Conservation (phyloP, 257 asterid species). For the Vinca minor region DNA sequence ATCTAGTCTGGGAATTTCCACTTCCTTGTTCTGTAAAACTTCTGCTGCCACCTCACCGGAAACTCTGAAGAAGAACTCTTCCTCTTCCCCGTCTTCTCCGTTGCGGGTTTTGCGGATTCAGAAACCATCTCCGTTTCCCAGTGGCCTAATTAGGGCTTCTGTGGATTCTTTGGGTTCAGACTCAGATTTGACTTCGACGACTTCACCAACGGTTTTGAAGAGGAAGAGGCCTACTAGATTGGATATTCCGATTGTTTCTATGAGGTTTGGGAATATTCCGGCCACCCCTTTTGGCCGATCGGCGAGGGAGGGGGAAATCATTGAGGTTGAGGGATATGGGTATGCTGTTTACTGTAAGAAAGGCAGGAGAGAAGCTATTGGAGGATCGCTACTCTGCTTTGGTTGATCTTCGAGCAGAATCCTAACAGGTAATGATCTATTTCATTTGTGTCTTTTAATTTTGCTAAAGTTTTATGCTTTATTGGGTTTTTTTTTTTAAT, state of each 20-base stretch:
- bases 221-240: slow-evolving; percentile 35
- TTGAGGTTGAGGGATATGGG: slow-evolving; percentile 68
- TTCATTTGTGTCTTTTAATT: not conserved
- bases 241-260: slow-evolving; percentile 29
- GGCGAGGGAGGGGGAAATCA: slow-evolving; percentile 24
- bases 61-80: slow-evolving; percentile 20
- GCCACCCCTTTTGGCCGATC: slow-evolving; percentile 19
- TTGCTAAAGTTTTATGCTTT: not conserved
- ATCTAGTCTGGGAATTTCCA: slow-evolving; percentile 18
- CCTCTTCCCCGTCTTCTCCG: slow-evolving; percentile 42
- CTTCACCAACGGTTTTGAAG: slow-evolving; percentile 22
- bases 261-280: slow-evolving; percentile 19
- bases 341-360: slow-evolving; percentile 70
- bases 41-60: slow-evolving; percentile 23
- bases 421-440: slow-evolving; percentile 40
- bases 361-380: slow-evolving; percentile 69
- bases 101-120: slow-evolving; percentile 47
- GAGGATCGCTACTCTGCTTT: slow-evolving; percentile 78
- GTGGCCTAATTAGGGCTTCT: slow-evolving; percentile 41
- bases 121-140: slow-evolving; percentile 31
- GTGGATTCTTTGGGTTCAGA: slow-evolving; percentile 26
- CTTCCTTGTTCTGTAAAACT: slow-evolving; percentile 23
- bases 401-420: slow-evolving; percentile 39
- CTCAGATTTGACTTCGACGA: slow-evolving; percentile 20
- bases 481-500: too few species aligned